These are phyloP conservation scores for Myxozyma mucilagina DNA, from an alignment of 805 yeast species.

Conservation along the genomic window DNA sequence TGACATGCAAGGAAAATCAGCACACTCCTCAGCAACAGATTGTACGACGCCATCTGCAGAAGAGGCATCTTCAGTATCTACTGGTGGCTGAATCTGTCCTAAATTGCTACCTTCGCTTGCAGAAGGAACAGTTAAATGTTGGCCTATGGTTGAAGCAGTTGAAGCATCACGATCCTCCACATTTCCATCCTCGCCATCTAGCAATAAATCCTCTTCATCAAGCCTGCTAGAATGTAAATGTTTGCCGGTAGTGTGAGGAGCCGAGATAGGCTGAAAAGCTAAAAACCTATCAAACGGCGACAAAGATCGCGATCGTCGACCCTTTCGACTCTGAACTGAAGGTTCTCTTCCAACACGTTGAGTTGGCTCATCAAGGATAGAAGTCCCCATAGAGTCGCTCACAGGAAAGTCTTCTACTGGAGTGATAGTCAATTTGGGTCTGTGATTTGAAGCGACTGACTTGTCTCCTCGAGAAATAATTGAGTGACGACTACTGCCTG, in stretches of 20 bases:
- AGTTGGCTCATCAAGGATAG: not conserved
- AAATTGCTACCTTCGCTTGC: not conserved
- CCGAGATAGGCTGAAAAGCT: constrained; percentile 22
- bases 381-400: no score
- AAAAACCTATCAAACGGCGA: constrained; percentile 28
- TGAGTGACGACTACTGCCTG: no score
- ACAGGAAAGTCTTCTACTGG: no score
- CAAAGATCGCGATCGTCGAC: constrained; percentile 20
- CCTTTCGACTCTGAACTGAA: not conserved
- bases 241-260: not conserved
- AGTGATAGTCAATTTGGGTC: no score
- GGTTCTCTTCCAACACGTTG: not conserved
- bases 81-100: constrained; percentile 5
- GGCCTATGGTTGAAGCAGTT: constrained; percentile 1
- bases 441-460: no score
- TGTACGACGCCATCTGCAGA: not conserved
- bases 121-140: constrained; percentile 1
- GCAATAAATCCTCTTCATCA: constrained; percentile 12
- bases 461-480: no score
- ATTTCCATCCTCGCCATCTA: not conserved
- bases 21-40: not conserved
- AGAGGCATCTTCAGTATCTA: constrained; percentile 11
- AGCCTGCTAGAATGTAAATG: constrained; percentile 12
- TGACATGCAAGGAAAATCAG: not conserved
- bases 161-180: constrained; percentile 1